Percentiles rank a stretch among this genome's conserved stretches.
Evolutionary conservation across 164 flowering plant species (phyloP).

Genomic region (Vitis labrusca): DNA sequence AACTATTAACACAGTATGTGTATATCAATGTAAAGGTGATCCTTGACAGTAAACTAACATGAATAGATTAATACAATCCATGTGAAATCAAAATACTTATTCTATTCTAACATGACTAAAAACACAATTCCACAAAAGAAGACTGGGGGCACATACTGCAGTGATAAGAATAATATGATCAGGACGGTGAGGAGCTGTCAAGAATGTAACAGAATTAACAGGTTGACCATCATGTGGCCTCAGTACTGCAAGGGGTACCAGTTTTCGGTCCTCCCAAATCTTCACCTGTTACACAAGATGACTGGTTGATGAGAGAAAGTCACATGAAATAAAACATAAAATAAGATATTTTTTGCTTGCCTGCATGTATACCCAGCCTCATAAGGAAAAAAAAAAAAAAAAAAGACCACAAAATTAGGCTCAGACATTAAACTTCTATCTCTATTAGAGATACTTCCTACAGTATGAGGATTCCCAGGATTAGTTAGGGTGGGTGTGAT

Average conservation of each 20-base stretch:
- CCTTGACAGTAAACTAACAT: background rate
- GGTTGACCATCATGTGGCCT: slow-evolving; percentile 89
- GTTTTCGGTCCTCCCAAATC: slow-evolving; percentile 91
- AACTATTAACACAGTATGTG: background rate
- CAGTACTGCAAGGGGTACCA: slow-evolving; percentile 56
- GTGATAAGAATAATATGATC: slow-evolving; percentile 85
- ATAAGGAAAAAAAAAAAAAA: too few relatives aligned
- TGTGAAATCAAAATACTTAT: too few relatives aligned
- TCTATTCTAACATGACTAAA: background rate
- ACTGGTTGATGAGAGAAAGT: background rate
- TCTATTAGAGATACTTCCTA: too few relatives aligned
- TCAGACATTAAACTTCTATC: too few relatives aligned
- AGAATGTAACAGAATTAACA: slow-evolving; percentile 70
- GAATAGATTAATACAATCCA: background rate
- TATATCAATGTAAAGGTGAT: background rate
- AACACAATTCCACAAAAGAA: background rate
- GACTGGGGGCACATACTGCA: slow-evolving; percentile 42
- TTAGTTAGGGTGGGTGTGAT: too few relatives aligned
- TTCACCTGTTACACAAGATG: slow-evolving; percentile 60
- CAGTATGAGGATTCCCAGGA: too few relatives aligned
- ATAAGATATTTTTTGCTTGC: background rate
- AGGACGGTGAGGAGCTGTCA: slow-evolving; percentile 76
- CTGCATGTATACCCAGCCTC: too few relatives aligned
- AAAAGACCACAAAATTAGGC: too few relatives aligned
- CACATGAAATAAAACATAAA: background rate